A percentile compares a stretch with the other conserved stretches of the same genome.
Conservation (phyloP, 306 rosid species). For the Chamaecrista fasciculata region DNA sequence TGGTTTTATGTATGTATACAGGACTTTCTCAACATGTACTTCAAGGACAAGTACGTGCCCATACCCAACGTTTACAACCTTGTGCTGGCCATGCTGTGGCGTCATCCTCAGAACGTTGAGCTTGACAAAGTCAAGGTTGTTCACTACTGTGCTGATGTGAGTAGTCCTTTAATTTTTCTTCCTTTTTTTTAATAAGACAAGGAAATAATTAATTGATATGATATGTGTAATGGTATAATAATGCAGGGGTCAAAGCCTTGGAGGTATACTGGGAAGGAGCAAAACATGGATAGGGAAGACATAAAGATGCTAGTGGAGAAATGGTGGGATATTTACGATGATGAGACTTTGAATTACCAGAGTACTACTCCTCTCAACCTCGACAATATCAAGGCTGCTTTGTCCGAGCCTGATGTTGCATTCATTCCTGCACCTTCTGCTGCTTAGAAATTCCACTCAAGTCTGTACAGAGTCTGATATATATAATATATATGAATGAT, state of each 20-base stretch:
- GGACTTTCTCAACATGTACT: constrained; percentile 74
- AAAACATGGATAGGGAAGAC: constrained; percentile 82
- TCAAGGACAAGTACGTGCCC: constrained; percentile 54
- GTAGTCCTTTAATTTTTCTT: too few species aligned
- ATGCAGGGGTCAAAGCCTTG: constrained; percentile 87
- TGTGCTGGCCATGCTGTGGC: constrained; percentile 81
- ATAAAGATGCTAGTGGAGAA: constrained; percentile 64
- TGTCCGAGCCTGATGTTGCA: constrained; percentile 21
- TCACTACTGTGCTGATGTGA: constrained; percentile 81
- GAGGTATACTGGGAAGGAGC: constrained; percentile 75
- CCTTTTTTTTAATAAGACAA: too few species aligned
- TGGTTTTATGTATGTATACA: too few species aligned
- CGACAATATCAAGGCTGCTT: constrained; percentile 22
- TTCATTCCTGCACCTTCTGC: constrained; percentile 48
- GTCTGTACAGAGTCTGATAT: too few species aligned
- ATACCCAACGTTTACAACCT: constrained; percentile 65
- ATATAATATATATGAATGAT: too few species aligned
- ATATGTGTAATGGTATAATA: too few species aligned
- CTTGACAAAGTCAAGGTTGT: constrained; percentile 66
- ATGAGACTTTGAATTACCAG: constrained; percentile 56
- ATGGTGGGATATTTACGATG: constrained; percentile 79
- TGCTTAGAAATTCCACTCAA: constrained; percentile 27
- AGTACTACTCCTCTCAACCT: neutral
- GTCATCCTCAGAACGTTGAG: constrained; percentile 68
- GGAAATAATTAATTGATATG: too few species aligned